Base-by-base conservation (phyloP, 305 asterid species). In the Fraxinus dipetala region DNA sequence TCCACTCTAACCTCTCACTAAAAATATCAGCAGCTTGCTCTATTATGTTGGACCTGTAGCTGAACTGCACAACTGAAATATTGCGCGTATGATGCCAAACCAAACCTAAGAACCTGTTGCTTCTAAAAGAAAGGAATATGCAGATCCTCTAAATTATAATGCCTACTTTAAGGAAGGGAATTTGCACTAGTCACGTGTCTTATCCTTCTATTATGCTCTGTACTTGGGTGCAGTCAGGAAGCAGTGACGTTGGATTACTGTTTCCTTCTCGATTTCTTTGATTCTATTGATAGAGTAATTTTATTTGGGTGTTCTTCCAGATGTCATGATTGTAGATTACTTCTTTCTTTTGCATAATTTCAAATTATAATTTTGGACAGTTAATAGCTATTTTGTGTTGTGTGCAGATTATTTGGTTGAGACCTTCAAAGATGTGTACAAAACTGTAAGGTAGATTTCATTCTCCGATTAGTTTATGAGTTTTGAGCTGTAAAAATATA, bases 321-420 rank as follows among this genome's bases (percentile, higher is more conserved):
- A 77, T 83, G 78, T 51, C 28, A 38, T 78, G 56, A 18, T 81
- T 56, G 16, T 76, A 32, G 78, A 78, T 79, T 72, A 35, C 35
- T 61, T 79, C 70, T 79, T 75, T 43, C 31, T 80, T 65, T 38
- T 48, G 20, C 70, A 56, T 79, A 73, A 45, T 51, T 67, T 78
- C 51, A 2, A 24, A 48, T 76, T 40, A 16, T 5, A 32, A 16
- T 77, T 26, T 51, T 78, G 67, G 63, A 24, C 78, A 75, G 78
- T 45, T 80, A 81, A 89, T 79, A 20, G 72, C 65, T 56, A 65
- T 79, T 85, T 75, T 72, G 16, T 30, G 40, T 76, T 88, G 75
- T 67, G 2, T 86, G 93, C 95, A 95, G 98, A 89, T 89, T 94
- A 89, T 89, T 81, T 95, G 93, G 84, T 88, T 5, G 97, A 95